Base-by-base conservation (phyloP, 345 rosid genomes). In the Boechera divaricarpa region DNA sequence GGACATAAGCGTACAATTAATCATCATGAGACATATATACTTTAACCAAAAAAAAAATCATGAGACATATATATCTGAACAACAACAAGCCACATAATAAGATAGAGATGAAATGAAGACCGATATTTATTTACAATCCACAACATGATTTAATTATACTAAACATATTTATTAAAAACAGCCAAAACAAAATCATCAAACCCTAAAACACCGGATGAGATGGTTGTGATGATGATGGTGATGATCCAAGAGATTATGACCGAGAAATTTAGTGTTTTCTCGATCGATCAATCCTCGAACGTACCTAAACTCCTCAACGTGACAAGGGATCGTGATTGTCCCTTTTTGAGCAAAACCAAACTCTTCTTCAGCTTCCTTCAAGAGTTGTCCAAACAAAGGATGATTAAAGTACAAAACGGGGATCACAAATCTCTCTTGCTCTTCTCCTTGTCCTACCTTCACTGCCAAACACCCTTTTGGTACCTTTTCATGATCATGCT, bases 311-410 rank as follows among this genome's bases (percentile, higher is more conserved):
- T 86, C 85, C 58, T 87, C 79, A 2, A 86, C 88, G 28, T 81
- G 88, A 33, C 91, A 85, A 66, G 87, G 91, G 49, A 87, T 87
- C 4, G 89, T 82, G 70, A 87, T 87, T 6, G 88, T 81, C 2
- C 91, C 91, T 67, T 87, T 86, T 54, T 87, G 91, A 57, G 84
- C 86, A 36, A 86, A 87, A 3, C 91, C 91, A 49, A 83, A 87
- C 69, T 87, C 91, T 54, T 84, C 79, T 60, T 87, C 91, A 5
- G 91, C 89, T 51, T 82, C 86, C 51, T 82, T 84, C 82, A 87
- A 67, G 58, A 87, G 89, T 68, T 84, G 86, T 63, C 79, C 67
- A 70, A 87, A 87, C 74, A 87, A 53, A 28, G 91, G 91, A 47
- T 87, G 91, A 67, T 87, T 86, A 28, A 87, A 85, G 66, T 85